Evolutionary conservation across 2,329 filamentous ascomycete species (phyloP), one percentile per base, ranked within the genome.

Genomic region (Verticillium alfalfae): DNA sequence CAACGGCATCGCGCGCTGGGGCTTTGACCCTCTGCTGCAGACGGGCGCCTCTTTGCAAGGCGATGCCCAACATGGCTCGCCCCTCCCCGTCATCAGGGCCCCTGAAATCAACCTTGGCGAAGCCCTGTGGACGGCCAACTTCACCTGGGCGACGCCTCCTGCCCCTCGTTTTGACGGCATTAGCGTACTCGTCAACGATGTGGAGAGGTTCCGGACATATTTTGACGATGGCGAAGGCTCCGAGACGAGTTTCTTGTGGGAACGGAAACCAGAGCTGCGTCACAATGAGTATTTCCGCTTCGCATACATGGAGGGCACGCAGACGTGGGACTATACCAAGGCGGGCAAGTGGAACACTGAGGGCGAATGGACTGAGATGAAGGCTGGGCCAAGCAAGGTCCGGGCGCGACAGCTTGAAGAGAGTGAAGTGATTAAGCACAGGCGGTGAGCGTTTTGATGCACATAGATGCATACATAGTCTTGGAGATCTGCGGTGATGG

Each of bases 1-100:
- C 76, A 97, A 97, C 72, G 94, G 95, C 59, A 87, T 96, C 63
- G 94, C 93, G 4, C 85, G 94, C 54, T 98, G 95, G 95, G 93
- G 93, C 0, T 99, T 96, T 73, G 93, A 92, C 64, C 84, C 90
- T 1, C 86, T 99, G 56, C 83, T 99, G 16, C 89, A 99, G 75
- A 98, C 95, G 0, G 86, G 91, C 0, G 82, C 76, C 0, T 87
- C 88, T 1, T 77, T 99, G 31, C 87, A 87, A 60, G 87, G 86
- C n/a, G 88, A 90, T 66, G 86, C 84, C 0, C 84, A 87, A 62
- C 75, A 84, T 41, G 85, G 86, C 12, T 87, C 86, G 0, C 75
- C 84, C 0, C 79, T 95, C 1, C 92, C 81, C 52, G 76, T 66
- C 0, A 77, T 87, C 34, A 68, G 79, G 31, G 67, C 70, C 34